A percentile compares a stretch with the other conserved stretches of the same genome.
Conservation (phyloP, 2,329 filamentous ascomycete genomes). For the Fusarium sp. region DNA sequence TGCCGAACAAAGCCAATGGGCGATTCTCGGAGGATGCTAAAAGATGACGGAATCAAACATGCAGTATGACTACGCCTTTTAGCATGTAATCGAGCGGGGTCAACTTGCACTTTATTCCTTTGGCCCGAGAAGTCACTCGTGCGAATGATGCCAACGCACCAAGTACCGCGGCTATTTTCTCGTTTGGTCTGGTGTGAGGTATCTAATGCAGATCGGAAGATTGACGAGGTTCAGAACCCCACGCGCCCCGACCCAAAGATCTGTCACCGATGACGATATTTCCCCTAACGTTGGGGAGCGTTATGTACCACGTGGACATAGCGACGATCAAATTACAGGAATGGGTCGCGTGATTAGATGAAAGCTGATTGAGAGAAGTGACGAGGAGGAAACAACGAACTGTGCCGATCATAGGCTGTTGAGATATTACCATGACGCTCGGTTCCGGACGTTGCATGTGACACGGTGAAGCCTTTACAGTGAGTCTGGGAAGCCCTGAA, state of each 20-base stretch:
- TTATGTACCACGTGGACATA: neutral
- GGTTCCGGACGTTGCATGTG: neutral
- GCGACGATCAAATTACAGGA: neutral
- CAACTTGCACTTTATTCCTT: neutral
- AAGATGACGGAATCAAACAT: neutral
- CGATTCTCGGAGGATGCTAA: neutral
- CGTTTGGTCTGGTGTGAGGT: neutral
- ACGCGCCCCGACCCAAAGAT: neutral
- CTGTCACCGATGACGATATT: neutral
- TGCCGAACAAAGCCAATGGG: neutral
- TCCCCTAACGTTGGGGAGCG: neutral
- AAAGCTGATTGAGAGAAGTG: neutral
- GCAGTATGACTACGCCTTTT: neutral
- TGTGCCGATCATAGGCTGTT: neutral
- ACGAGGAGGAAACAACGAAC: neutral
- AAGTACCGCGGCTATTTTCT: neutral
- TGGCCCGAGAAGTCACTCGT: neutral
- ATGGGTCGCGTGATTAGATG: neutral
- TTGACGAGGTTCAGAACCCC: neutral
- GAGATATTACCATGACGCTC: fast-evolving
- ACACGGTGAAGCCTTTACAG: fast-evolving
- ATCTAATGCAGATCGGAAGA: neutral
- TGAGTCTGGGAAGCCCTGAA: neutral
- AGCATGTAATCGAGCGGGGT: neutral
- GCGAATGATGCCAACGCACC: neutral